These are phyloP conservation scores for Diutina siamensis DNA, from an alignment of 1,139 yeast species.

Conservation along the genomic window DNA sequence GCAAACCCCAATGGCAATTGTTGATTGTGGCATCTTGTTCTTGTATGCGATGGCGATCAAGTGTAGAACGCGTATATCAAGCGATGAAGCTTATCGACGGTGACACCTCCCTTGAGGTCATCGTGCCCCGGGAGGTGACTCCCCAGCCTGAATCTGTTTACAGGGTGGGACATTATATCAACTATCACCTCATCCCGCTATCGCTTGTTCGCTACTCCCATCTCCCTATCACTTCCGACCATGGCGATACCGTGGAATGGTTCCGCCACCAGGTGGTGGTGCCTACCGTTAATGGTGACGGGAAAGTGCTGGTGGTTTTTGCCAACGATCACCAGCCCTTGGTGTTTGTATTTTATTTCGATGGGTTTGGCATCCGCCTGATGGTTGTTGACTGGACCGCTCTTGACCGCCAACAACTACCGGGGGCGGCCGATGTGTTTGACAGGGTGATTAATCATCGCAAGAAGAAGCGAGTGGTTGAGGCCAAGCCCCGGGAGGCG, in stretches of 20 bases:
- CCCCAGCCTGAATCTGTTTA: neutral
- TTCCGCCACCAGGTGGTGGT: neutral
- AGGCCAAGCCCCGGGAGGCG: conserved; percentile 14
- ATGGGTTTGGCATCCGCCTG: neutral
- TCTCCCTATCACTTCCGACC: neutral
- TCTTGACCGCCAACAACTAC: neutral
- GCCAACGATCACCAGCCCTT: neutral
- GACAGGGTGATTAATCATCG: conserved; percentile 23
- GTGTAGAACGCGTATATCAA: no score
- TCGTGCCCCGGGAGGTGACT: neutral
- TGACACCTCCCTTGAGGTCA: neutral
- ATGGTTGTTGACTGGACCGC: neutral
- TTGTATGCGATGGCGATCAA: no score
- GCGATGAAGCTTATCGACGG: neutral
- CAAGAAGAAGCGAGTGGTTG: conserved; percentile 11
- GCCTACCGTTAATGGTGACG: neutral
- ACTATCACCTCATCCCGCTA: conserved; percentile 4
- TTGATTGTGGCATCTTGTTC: no score
- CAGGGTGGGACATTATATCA: neutral
- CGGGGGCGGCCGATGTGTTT: conserved; percentile 15
- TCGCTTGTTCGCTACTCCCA: neutral
- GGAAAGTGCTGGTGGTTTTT: neutral
- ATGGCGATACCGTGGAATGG: neutral
- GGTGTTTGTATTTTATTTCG: neutral
- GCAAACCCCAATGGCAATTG: neutral